phyloP scores from a whole-genome alignment of 202 grass and related monocot species.

The Bolboschoenoplectus hybrid region DNA sequence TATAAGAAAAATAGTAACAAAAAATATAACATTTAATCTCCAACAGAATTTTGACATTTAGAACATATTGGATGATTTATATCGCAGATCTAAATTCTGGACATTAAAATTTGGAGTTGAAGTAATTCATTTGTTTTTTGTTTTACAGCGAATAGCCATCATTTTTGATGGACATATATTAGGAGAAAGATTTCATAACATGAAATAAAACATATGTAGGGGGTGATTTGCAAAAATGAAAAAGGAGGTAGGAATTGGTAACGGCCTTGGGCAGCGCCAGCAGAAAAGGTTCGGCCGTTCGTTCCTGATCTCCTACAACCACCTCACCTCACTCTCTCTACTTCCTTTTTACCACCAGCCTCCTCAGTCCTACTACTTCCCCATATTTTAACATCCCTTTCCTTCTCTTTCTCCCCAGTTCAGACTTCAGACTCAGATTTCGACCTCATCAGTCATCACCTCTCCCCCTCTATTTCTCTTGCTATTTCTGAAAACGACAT shows the following conservation, averaged over 20 bases:
- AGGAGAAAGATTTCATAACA: neutral
- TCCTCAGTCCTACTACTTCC: no score
- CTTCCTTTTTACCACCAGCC: neutral
- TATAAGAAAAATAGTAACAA: neutral
- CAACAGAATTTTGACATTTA: neutral
- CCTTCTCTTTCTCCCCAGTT: neutral
- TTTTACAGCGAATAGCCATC: neutral
- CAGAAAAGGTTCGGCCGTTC: conserved; percentile 34
- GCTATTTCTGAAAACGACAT: conserved; percentile 24
- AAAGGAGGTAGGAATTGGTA: conserved; percentile 5
- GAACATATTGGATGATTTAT: neutral
- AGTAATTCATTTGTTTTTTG: neutral
- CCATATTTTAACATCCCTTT: neutral
- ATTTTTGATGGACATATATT: neutral
- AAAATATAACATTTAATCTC: neutral
- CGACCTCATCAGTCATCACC: neutral
- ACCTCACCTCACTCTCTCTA: conserved; percentile 24
- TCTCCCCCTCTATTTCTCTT: conserved; percentile 26
- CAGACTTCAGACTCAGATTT: neutral
- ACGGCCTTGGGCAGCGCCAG: conserved; percentile 28
- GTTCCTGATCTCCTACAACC: conserved; percentile 9
- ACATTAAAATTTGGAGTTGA: neutral
- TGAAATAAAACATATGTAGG: neutral
- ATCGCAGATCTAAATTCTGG: neutral
- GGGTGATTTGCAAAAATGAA: neutral